These are phyloP conservation scores for Tricladium varicosporioides DNA, from an alignment of 2,329 filamentous ascomycete genomes.

Conservation along the genomic window DNA sequence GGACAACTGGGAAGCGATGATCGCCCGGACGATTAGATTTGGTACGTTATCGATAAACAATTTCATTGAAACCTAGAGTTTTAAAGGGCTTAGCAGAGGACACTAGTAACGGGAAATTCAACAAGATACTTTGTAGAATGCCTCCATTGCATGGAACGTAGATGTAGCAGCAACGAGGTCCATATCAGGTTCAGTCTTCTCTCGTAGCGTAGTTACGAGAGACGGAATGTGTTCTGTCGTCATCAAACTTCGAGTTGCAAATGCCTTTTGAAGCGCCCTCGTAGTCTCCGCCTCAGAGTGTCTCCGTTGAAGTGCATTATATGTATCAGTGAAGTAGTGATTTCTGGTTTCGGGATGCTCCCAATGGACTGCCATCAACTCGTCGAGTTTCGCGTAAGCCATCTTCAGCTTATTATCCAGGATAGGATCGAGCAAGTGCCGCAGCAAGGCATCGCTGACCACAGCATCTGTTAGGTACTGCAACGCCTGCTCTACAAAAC, in stretches of 20 bases:
- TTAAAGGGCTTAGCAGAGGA: not conserved
- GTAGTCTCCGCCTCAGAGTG: constrained; percentile 5
- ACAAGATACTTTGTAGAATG: constrained; percentile 22
- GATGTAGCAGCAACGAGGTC: constrained; percentile 17
- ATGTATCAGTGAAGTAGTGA: constrained; percentile 13
- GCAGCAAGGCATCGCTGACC: constrained; percentile 29
- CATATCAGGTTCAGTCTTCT: constrained; percentile 9
- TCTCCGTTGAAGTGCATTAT: constrained; percentile 10
- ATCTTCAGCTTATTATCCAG: constrained; percentile 17
- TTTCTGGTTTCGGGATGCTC: constrained; percentile 19
- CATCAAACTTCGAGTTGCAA: not conserved
- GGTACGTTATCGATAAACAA: constrained; percentile 22
- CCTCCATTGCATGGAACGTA: constrained; percentile 19
- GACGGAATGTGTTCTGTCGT: constrained; percentile 6
- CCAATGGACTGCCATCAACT: constrained; percentile 20
- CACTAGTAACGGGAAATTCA: constrained; percentile 9
- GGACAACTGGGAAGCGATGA: constrained; percentile 11
- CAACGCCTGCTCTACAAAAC: constrained; percentile 14
- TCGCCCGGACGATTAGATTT: constrained; percentile 14
- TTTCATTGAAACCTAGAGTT: constrained; percentile 16
- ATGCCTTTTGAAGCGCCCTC: not conserved
- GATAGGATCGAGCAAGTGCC: constrained; percentile 21
- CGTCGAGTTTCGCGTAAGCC: constrained; percentile 17
- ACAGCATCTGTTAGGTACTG: constrained; percentile 31
- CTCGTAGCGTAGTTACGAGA: constrained; percentile 1